Evolutionary conservation across 176 grass and related monocot genomes (phyloP).

Genomic region (Aegilops tauschii): DNA sequence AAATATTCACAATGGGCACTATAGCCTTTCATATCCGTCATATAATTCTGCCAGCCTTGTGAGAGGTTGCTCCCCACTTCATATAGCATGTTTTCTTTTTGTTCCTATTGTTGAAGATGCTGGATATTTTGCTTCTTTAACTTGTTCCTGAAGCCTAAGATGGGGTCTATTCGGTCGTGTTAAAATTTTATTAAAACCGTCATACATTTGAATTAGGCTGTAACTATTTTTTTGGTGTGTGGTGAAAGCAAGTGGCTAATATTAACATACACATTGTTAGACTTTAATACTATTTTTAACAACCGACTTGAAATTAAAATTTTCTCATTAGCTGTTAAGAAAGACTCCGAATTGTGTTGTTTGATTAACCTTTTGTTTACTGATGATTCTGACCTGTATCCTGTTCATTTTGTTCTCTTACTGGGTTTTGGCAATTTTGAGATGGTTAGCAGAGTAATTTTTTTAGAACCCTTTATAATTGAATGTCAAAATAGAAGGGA

Average conservation of each 20-base stretch:
- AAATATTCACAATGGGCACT: not conserved
- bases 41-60: not conserved
- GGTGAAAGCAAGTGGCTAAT: constrained; percentile 16
- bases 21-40: not conserved
- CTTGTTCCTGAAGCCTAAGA: constrained; percentile 1
- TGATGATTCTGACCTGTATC: no score
- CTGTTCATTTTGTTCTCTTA: no score
- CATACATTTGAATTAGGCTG: not conserved
- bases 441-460: no score
- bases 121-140: not conserved
- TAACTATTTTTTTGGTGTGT: not conserved
- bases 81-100: not conserved
- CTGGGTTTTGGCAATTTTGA: no score
- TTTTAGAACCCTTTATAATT: no score
- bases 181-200: not conserved
- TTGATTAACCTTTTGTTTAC: no score
- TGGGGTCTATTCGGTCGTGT: not conserved
- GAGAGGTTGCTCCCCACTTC: not conserved
- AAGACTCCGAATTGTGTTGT: no score
- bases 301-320: no score
- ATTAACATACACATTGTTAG: no score
- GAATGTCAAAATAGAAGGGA: no score
- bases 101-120: not conserved
- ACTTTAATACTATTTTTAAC: no score
- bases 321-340: no score